A percentile compares a stretch with the other conserved stretches of the same genome.
phyloP scores from a whole-genome alignment of 164 flowering plant genomes.

The Vitis cinerea region DNA sequence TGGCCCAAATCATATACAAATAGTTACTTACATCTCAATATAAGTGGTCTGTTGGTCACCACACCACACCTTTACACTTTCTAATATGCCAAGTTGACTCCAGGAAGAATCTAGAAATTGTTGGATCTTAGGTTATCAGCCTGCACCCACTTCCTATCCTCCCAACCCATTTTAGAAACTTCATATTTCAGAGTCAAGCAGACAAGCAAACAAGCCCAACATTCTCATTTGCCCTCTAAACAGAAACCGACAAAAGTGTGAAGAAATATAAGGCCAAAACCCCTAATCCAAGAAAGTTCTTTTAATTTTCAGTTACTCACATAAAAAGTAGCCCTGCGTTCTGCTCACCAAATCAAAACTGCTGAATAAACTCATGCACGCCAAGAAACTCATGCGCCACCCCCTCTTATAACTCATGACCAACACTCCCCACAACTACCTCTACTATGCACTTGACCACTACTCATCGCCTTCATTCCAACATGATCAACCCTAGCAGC shows the following conservation, averaged over 20 bases:
- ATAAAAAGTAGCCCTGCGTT: conserved; percentile 16
- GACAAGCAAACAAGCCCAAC: neutral
- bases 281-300: neutral
- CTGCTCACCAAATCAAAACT: conserved; percentile 82
- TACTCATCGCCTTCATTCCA: conserved; percentile 18
- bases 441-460: conserved; percentile 10
- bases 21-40: no score
- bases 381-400: conserved; percentile 35
- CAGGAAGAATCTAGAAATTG: neutral
- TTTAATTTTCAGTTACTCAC: neutral
- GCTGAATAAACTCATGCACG: conserved; percentile 35
- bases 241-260: no score
- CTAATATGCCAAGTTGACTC: neutral
- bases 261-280: neutral
- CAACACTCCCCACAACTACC: conserved; percentile 11
- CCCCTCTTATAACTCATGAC: conserved; percentile 27
- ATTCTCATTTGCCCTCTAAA: no score
- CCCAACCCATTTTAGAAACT: neutral
- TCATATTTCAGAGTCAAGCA: neutral
- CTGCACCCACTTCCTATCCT: conserved; percentile 26
- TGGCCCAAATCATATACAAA: no score
- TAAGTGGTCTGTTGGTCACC: no score
- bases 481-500: conserved; percentile 19
- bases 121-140: conserved; percentile 30
- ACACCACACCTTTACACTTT: no score